Evolutionary conservation across 169 alveolate species (phyloP).

Genomic region (Neospora caninum): DNA sequence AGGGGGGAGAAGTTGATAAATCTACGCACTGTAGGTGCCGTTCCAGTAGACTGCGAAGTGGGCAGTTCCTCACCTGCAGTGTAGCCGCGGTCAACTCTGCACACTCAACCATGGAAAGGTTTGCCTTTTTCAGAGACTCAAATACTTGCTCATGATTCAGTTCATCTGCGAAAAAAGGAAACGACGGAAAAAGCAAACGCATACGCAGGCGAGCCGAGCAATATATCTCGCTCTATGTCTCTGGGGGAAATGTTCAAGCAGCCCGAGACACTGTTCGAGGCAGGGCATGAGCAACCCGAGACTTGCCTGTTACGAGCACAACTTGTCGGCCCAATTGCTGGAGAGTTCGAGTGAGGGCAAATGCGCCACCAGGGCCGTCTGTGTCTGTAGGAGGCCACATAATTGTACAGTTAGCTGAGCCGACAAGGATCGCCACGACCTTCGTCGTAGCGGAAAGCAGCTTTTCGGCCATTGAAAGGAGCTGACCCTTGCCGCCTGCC

Average conservation of each 20-base stretch:
- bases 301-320: slow-evolving; percentile 22
- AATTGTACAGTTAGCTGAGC: background rate
- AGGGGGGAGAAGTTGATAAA: no score
- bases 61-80: background rate
- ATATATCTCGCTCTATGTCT: no score
- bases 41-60: no score
- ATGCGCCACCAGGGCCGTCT: slow-evolving; percentile 45
- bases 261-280: no score
- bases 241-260: no score
- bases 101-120: background rate
- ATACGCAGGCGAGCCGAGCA: background rate
- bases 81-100: background rate
- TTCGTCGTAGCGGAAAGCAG: background rate
- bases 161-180: background rate
- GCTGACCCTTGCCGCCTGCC: slow-evolving; percentile 4
- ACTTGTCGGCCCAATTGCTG: background rate
- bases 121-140: background rate
- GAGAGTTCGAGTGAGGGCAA: slow-evolving; percentile 7
- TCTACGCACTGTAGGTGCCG: no score
- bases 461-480: background rate
- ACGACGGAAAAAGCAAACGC: background rate
- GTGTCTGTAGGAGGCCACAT: slow-evolving; percentile 59
- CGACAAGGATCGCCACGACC: slow-evolving; percentile 38
- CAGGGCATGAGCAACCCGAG: no score
- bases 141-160: background rate